Base-by-base conservation (phyloP, 1,139 yeast species). In the Pichia sp. region DNA sequence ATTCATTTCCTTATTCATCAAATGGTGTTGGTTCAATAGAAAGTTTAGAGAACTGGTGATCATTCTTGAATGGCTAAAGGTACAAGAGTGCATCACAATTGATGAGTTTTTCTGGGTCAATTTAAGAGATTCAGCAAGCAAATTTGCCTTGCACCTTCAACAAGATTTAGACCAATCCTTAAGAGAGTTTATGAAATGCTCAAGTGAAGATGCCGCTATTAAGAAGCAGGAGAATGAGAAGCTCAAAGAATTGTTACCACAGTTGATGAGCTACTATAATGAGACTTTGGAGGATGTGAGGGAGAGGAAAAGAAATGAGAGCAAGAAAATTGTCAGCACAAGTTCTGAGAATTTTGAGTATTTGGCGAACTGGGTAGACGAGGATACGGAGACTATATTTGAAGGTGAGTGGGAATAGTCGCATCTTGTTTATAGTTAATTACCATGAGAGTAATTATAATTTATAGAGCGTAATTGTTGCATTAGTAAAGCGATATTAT, bases 21-120 rank as follows among this genome's bases (percentile, higher is more conserved):
- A 39, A 26, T 46, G 44, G 38, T 47, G 46, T 26, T 42, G 47
- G 30, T 35, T 33, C 9, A 41, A 31, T 13, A 27, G 31, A 29
- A 30, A 47, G 12, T 44, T 45, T 22, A 43, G 44, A 29, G 44
- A 43, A 23, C 36, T 46, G 22, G 32, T 49, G 14, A 15, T 33
- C 11, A 32, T 49, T 4, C 25, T 52, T 21, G 52, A 52, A 32
- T 40, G 42, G 37, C 27, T 51, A 11, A 47, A 49, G 30, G 26
- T 16, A 15, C 48, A 40, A 30, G 25, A 48, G 18, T 26, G 41
- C 11, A 37, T 52, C 14, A 33, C 29, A 6, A 25, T 44, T 19
- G 50, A 48, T 29, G 36, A 32, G 5, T 45, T 33, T 27, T 51
- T 52, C 29, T 37, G 33, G 37, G 11, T 13, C 6, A 44, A 44